Evolutionary conservation across 768 basidiomycete genomes (phyloP), one percentile per base, ranked within the genome.

Genomic region (Zangia roseola): DNA sequence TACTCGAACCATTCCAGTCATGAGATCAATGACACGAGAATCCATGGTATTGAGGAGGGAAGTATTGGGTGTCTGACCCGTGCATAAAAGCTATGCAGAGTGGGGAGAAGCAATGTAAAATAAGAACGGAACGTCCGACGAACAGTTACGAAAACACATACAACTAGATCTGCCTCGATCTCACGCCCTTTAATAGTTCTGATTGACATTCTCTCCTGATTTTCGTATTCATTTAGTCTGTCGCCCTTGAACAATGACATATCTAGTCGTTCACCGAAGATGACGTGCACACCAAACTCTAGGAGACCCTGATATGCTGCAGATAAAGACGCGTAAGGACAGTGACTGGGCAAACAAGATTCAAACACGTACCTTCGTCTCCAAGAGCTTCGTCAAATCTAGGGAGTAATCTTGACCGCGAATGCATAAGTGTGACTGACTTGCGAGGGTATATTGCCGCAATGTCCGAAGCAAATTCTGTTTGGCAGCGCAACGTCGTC

Each of bases 401-500:
- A 1, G 80, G 80, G 13, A 84, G 69, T 6, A 84, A 67, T n/a
- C 72, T 75, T 5, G 56, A 34, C 10, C 82, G 74, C 1, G 83
- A 85, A 58, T 86, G 84, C 0, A 85, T 61, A 5, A 86, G 73
- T 0, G 82, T 84, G 2, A 84, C 77, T 0, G 60, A 54, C 58
- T 81, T 82, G 16, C 56, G 56, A 1, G 81, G 80, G 54, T 81
- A 74, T 17, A 82, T 56, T 1, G 72, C 74, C 16, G 77, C 75
- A 45, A 84, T 82, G 61, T 86, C 84, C 4, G 80, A 76, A 0
- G 83, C 82, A 52, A 81, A 81, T 59, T 85, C 84, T 86, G 54
- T 40, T 40, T 19, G 2, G 31, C 31, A 14, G 16, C 2, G 28
- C 28, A 28, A 13, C 10, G 13, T 13, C 28, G 28, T 28, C 28